Evolutionary conservation across 2,329 filamentous ascomycete species (phyloP), one percentile per base, ranked within the genome.

Genomic region (Rachicladosporium sp.): DNA sequence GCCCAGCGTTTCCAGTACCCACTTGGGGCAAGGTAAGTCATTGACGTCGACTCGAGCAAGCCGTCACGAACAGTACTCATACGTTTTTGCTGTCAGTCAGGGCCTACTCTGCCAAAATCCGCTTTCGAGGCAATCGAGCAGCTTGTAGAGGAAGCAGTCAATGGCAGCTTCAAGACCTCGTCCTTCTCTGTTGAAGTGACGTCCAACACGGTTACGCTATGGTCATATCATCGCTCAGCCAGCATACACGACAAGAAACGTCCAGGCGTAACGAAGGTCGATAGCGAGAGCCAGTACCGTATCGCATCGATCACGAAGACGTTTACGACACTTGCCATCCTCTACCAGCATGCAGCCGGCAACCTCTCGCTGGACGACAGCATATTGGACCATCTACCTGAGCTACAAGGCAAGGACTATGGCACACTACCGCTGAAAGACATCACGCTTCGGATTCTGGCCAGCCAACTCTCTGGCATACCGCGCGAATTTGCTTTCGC

Each of bases 291-390:
- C 19, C 44, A 62, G 2, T 67, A 66, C 44, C 56, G 63, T n/a
- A 54, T 60, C 9, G 56, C 57, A 4, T 54, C 49, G 3, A 52
- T 56, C 38, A 64, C 63, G 4, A 67, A 68, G 40, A 52, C 74
- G 2, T 51, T 73, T 40, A 66, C 72, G 2, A 64, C 64, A 2
- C 63, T 77, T 36, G 69, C 70, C 2, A 62, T 66, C 2, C 50
- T 77, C 9, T 67, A 74, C 38, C 69, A 70, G 37, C 68, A 75
- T 2, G 69, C 74, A 21, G 62, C 66, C 5, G 71, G 69, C 0
- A 56, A 67, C 0, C 46, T 76, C 1, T 53, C 52, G 2, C 57
- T 76, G 0, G 61, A 66, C 4, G 63, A 61, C 4, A 65, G 73
- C 27, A 45, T 75, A 0, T 58, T 60, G 0, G 31, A 51, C 0